Evolutionary conservation across 495 filamentous ascomycete genomes (phyloP), one percentile per base, ranked within the genome.

Genomic region (Aspergillus asperescens): DNA sequence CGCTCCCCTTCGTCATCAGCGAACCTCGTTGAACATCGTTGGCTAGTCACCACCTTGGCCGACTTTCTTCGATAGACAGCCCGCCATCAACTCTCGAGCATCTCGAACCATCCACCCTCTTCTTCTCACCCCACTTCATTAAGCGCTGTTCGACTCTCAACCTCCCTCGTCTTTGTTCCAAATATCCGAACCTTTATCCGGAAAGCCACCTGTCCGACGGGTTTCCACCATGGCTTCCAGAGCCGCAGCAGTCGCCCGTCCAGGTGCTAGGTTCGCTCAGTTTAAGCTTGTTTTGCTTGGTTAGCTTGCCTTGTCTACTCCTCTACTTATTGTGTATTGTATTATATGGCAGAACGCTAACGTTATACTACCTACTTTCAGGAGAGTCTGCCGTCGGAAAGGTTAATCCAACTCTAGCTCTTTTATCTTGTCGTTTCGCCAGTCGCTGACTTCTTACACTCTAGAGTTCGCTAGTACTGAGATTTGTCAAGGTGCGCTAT

Each of bases 381-480:
- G 92, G 93, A 64, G 93, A 98, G 77, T 97, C 93, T 56, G 93
- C 93, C 37, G 93, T 98, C 19, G 93, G 93, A 85, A 96, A 95
- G 87, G 89, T 93, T 73, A 45, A 75, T 51, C 59, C 57, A 55
- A 54, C 59, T 62, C 52, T 37, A 12, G 37, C 38, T 61, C 58
- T 59, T 56, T 54, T 57, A 59, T 53, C 37, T 62, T 56, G 61
- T 55, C 46, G 45, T 55, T 58, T 45, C 37, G 50, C 56, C 59
- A 43, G 59, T 62, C 55, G 62, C 70, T 73, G 61, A 67, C 66
- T 57, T 58, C 31, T 48, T 62, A 54, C 56, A 41, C 58, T 56
- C 43, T 61, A 97, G 91, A 96, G 90, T 77, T 97, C 94, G 43
- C 83, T 98, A 65, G 93, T 98, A 4, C 75, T 98, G 63, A 84